Conservation (phyloP, 1,284 basidiomycete genomes). For the Ustilago loliicola region DNA sequence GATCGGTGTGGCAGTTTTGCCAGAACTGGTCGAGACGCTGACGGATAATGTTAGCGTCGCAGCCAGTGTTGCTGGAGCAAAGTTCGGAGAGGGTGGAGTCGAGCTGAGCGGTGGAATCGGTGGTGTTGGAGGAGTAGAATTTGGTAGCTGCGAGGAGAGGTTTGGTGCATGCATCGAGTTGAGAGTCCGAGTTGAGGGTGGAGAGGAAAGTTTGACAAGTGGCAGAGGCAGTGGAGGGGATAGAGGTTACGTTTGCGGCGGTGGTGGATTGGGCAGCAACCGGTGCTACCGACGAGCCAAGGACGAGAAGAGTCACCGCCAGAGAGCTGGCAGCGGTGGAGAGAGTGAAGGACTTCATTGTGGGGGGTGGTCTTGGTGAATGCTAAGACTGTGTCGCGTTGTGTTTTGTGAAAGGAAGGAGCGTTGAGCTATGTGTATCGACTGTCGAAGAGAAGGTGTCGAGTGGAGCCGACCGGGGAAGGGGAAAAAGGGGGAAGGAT, state of each 20-base stretch:
- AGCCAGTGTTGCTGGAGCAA: constrained; percentile 49
- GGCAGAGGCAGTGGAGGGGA: constrained; percentile 47
- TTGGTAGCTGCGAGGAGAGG: constrained; percentile 56
- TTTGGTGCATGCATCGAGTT: constrained; percentile 53
- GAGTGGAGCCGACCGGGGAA: not conserved
- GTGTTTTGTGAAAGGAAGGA: not conserved
- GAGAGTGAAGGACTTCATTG: constrained; percentile 39
- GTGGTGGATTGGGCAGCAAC: constrained; percentile 40
- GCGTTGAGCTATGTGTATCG: not conserved
- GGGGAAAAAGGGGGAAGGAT: constrained; percentile 3
- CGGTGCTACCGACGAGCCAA: constrained; percentile 32
- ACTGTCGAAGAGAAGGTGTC: not conserved
- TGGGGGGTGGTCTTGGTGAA: constrained; percentile 1
- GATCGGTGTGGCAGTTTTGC: constrained; percentile 53
- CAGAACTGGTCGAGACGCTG: constrained; percentile 54
- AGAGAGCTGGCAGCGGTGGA: constrained; percentile 35
- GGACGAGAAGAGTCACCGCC: constrained; percentile 27
- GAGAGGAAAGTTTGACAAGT: constrained; percentile 51
- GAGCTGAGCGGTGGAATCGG: constrained; percentile 39
- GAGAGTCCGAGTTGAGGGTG: constrained; percentile 53
- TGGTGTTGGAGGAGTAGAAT: constrained; percentile 53
- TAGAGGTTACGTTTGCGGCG: constrained; percentile 30
- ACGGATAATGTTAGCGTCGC: constrained; percentile 55
- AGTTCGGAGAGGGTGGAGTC: constrained; percentile 53
- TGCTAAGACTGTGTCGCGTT: not conserved